Evolutionary conservation across 169 alveolate species (phyloP).

Genomic region (Besnoitia besnoiti): DNA sequence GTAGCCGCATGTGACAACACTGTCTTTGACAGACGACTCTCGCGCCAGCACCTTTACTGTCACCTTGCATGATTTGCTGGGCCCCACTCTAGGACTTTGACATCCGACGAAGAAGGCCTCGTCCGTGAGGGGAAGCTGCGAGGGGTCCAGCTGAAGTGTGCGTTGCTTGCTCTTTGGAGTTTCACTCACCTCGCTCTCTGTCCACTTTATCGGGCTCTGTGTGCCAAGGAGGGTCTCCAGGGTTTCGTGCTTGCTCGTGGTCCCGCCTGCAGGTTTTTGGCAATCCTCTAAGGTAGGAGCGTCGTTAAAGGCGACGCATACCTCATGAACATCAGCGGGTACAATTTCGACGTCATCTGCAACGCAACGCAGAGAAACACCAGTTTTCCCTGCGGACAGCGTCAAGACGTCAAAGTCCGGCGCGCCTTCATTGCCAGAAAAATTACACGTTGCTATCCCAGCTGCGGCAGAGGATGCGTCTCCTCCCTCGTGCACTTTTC

Average conservation of each 20-base stretch:
- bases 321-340: too few relatives aligned
- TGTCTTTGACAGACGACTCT: not conserved
- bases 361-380: too few relatives aligned
- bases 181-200: not conserved
- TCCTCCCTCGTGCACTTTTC: not conserved
- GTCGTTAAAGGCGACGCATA: too few relatives aligned
- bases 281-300: too few relatives aligned
- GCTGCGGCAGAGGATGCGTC: too few relatives aligned
- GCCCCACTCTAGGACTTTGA: not conserved
- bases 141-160: not conserved
- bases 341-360: too few relatives aligned
- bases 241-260: not conserved
- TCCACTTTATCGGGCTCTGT: not conserved
- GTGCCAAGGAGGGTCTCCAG: not conserved
- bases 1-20: conserved; percentile 19
- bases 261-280: too few relatives aligned
- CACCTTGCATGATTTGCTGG: not conserved
- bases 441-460: not conserved
- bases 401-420: not conserved
- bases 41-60: not conserved
- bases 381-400: not conserved
- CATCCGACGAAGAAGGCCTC: conserved; percentile 1
- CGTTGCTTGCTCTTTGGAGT: too few relatives aligned
- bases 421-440: too few relatives aligned
- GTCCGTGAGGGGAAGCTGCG: not conserved